Evolutionary conservation across 2,329 filamentous ascomycete genomes (phyloP), one percentile per base, ranked within the genome.

Genomic region (Colletotrichum sojae): DNA sequence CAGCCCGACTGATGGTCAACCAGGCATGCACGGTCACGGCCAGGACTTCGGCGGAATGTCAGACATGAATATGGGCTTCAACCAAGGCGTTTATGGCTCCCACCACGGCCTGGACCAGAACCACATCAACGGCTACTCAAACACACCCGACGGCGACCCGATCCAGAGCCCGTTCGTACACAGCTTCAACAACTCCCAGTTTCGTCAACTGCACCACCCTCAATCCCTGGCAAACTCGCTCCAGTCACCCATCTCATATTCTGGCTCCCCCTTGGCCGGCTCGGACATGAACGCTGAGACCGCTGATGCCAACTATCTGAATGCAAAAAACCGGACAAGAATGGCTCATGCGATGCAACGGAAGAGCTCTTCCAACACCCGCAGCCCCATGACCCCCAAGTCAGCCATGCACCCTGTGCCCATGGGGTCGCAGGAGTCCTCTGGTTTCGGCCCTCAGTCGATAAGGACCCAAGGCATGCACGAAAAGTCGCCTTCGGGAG

Each of bases 101-200:
- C 86, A 92, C 67, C 90, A 91, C 67, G 85, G 82, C 58, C 88
- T 91, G 74, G 90, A 93, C 72, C 89, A 90, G 70, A 83, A 87
- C 55, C 90, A 92, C 67, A 90, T 94, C 76, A 92, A 92, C 76
- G 90, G 94, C 71, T 98, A 92, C 80, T 97, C 95, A 20, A 94
- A 93, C 78, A 97, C 95, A 2, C 95, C 95, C 4, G 95, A 98
- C 70, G 94, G 94, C 60, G 92, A 94, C 61, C 94, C 95, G 6
- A 95, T 97, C 70, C 93, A 97, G 76, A 98, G 94, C 75, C 95
- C 95, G 0, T 98, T 94, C 76, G 88, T 93, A 49, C 89, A 92
- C 74, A 90, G 88, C 76, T 96, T 95, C 83, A 92, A 91, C 80
- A 92, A 92, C 76, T 86, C 86, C 43, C 92, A 94, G 72, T 97